Evolutionary conservation across 2,329 filamentous ascomycete genomes (phyloP).

Genomic region (Aureobasidium zeae): DNA sequence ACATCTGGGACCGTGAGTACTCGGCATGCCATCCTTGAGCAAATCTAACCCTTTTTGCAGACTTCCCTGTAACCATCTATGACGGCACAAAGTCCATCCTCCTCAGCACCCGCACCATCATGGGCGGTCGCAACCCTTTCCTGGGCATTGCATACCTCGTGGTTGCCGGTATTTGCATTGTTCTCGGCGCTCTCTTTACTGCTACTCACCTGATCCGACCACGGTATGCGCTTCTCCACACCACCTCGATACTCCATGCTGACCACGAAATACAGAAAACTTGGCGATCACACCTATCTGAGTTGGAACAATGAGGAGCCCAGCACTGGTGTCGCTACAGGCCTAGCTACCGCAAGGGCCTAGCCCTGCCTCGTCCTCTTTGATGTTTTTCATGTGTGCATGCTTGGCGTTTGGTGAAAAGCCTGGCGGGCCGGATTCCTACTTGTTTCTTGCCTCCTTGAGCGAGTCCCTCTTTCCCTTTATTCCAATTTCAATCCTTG

Average conservation of each 20-base stretch:
- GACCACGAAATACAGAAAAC: constrained; percentile 55
- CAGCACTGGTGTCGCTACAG: constrained; percentile 45
- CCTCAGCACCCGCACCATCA: constrained; percentile 80
- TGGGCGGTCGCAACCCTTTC: constrained; percentile 93
- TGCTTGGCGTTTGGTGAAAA: constrained; percentile 5
- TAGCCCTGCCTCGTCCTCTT: background rate
- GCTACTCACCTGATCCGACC: constrained; percentile 85
- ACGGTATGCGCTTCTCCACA: constrained; percentile 47
- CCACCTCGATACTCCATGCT: background rate
- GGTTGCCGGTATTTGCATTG: constrained; percentile 83
- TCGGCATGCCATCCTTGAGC: too few species aligned
- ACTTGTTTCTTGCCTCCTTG: background rate
- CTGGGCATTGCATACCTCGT: constrained; percentile 93
- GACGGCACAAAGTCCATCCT: constrained; percentile 83
- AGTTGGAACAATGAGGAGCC: constrained; percentile 79
- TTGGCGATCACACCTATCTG: constrained; percentile 94
- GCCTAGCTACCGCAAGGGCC: too few species aligned
- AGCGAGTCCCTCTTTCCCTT: constrained; percentile 2
- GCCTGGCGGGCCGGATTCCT: constrained; percentile 1
- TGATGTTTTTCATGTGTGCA: constrained; percentile 14
- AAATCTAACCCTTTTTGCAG: constrained; percentile 37
- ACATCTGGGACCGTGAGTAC: constrained; percentile 67
- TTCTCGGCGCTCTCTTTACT: constrained; percentile 81
- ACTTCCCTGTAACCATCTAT: constrained; percentile 70
- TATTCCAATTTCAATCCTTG: background rate